These are phyloP conservation scores for Paraphaeosphaeria minitans DNA, from an alignment of 2,329 filamentous ascomycete genomes.

Conservation along the genomic window DNA sequence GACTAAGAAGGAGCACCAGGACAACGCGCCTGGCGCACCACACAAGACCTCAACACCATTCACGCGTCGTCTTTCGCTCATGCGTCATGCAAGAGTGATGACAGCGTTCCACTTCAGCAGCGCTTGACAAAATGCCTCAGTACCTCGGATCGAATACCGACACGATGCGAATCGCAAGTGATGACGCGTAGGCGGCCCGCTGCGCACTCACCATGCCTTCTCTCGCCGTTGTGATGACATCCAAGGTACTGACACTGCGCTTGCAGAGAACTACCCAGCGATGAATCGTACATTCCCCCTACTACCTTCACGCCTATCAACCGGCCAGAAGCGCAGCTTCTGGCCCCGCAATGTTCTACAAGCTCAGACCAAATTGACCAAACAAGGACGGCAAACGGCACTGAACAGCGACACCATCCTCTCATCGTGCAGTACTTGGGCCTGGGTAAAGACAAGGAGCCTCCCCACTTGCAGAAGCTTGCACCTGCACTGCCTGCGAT, in stretches of 20 bases:
- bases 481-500: conserved; percentile 13
- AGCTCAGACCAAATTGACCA: conserved; percentile 9
- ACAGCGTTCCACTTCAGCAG: conserved; percentile 1
- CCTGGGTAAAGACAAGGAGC: conserved; percentile 24
- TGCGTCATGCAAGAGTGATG: conserved; percentile 11
- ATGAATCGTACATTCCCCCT: conserved; percentile 8
- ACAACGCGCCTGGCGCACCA: background rate
- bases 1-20: conserved; percentile 13
- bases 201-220: conserved; percentile 14
- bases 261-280: conserved; percentile 1
- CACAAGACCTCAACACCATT: conserved; percentile 8
- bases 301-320: conserved; percentile 38
- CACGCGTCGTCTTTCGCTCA: conserved; percentile 3
- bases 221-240: background rate
- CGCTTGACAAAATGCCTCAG: conserved; percentile 4
- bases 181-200: conserved; percentile 32
- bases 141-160: conserved; percentile 15
- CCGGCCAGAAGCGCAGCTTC: conserved; percentile 14
- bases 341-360: conserved; percentile 18
- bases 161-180: conserved; percentile 13
- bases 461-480: conserved; percentile 25
- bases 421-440: conserved; percentile 38
- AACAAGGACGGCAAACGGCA: background rate
- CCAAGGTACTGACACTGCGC: conserved; percentile 7
- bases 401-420: conserved; percentile 25